Evolutionary conservation across 805 yeast species (phyloP).

Genomic region (Sugiyamaella chiloensis): DNA sequence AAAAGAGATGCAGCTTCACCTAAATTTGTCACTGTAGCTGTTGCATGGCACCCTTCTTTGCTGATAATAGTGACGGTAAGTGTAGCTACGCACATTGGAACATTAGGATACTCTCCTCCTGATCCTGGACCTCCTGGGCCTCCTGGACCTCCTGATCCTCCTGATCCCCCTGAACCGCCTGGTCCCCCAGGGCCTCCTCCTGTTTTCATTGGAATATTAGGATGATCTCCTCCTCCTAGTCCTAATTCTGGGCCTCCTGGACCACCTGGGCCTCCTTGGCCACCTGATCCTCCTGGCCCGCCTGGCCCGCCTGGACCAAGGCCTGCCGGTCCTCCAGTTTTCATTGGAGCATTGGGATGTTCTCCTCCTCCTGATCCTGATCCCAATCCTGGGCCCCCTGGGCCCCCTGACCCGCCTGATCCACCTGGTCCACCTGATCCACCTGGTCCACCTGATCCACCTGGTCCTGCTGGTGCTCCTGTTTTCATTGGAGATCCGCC

Average conservation of each 20-base stretch:
- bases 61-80: conserved; percentile 4
- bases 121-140: conserved; percentile 10
- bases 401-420: conserved; percentile 4
- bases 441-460: conserved; percentile 8
- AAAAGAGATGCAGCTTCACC: conserved; percentile 4
- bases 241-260: conserved; percentile 3
- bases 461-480: conserved; percentile 11
- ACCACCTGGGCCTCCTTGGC: conserved; percentile 7
- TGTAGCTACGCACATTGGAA: not conserved
- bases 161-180: conserved; percentile 3
- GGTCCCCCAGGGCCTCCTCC: conserved; percentile 9
- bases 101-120: not conserved
- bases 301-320: conserved; percentile 15
- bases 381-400: not conserved
- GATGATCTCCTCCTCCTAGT: conserved; percentile 4
- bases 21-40: conserved; percentile 6
- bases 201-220: not conserved
- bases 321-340: conserved; percentile 2
- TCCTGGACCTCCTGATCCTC: conserved; percentile 6
- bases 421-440: conserved; percentile 8
- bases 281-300: conserved; percentile 6
- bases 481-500: conserved; percentile 3
- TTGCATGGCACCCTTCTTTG: conserved; percentile 1
- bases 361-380: conserved; percentile 12
- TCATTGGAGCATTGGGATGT: not conserved